These are phyloP conservation scores for Papiliotrema flavescens DNA, from an alignment of 1,284 basidiomycete species.

Conservation along the genomic window DNA sequence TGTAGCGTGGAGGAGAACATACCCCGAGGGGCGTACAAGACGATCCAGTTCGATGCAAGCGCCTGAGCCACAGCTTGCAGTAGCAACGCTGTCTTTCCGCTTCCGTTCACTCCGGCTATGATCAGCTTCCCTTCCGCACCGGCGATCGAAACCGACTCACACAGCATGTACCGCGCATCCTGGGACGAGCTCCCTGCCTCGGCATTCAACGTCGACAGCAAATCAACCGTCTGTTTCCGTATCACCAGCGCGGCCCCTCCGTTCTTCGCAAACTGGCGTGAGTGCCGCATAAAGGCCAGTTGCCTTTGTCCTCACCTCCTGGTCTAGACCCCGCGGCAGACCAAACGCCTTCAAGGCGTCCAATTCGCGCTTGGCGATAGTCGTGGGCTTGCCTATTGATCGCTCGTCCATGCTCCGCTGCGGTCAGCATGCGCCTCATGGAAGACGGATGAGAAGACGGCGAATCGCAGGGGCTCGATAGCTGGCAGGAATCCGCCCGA, in stretches of 20 bases:
- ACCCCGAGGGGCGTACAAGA: conserved; percentile 85
- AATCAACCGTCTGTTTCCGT: conserved; percentile 39
- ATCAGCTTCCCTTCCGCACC: no score
- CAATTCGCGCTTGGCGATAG: conserved; percentile 28
- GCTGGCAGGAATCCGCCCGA: no score
- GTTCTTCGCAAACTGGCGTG: conserved; percentile 11
- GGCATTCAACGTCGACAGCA: conserved; percentile 31
- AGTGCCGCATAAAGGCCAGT: not conserved
- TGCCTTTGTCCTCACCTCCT: conserved; percentile 28
- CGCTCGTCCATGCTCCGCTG: conserved; percentile 24
- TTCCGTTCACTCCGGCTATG: conserved; percentile 69
- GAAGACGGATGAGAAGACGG: not conserved
- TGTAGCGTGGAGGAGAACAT: conserved; percentile 21
- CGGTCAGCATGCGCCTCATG: not conserved
- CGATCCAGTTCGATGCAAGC: conserved; percentile 69
- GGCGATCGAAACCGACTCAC: no score
- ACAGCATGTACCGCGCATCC: conserved; percentile 21
- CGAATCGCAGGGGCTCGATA: no score
- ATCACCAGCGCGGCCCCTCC: conserved; percentile 41
- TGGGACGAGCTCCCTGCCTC: conserved; percentile 13
- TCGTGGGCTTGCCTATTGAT: conserved; percentile 33
- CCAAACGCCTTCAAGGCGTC: conserved; percentile 37
- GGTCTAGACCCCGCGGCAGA: conserved; percentile 33
- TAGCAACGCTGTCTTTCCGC: conserved; percentile 78
- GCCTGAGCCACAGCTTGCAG: conserved; percentile 77